Evolutionary conservation across 2,329 filamentous ascomycete species (phyloP).

Genomic region (Sporothrix mexicana): DNA sequence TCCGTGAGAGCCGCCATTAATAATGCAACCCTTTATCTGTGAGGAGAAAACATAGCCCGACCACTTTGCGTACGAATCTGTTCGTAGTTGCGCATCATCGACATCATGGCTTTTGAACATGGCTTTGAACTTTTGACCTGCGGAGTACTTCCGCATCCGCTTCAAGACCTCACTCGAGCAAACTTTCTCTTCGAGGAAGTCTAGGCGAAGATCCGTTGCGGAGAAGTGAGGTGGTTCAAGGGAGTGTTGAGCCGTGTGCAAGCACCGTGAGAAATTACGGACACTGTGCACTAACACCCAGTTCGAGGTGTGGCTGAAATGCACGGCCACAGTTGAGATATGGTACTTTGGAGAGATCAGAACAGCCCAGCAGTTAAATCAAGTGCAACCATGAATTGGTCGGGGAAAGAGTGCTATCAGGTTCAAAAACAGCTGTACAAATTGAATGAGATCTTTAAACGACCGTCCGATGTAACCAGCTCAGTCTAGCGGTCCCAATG

Average conservation of each 20-base stretch:
- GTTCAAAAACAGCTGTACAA: background rate
- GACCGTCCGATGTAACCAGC: too few relatives aligned
- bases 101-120: background rate
- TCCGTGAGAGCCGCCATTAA: background rate
- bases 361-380: background rate
- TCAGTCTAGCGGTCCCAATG: too few relatives aligned
- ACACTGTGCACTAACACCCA: background rate
- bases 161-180: background rate
- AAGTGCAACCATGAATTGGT: background rate
- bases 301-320: conserved; percentile 14
- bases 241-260: background rate
- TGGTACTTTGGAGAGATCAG: background rate
- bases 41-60: conserved; percentile 2
- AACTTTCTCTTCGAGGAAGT: conserved; percentile 18
- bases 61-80: too few relatives aligned
- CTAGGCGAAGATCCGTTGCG: background rate
- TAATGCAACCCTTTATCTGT: background rate
- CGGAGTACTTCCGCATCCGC: background rate
- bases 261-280: background rate
- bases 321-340: conserved; percentile 14
- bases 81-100: too few relatives aligned
- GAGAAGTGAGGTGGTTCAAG: background rate
- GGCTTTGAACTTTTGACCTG: background rate
- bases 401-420: background rate
- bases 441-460: background rate